These are phyloP conservation scores for Gremmenia infestans DNA, from an alignment of 2,329 filamentous ascomycete genomes.

Conservation along the genomic window DNA sequence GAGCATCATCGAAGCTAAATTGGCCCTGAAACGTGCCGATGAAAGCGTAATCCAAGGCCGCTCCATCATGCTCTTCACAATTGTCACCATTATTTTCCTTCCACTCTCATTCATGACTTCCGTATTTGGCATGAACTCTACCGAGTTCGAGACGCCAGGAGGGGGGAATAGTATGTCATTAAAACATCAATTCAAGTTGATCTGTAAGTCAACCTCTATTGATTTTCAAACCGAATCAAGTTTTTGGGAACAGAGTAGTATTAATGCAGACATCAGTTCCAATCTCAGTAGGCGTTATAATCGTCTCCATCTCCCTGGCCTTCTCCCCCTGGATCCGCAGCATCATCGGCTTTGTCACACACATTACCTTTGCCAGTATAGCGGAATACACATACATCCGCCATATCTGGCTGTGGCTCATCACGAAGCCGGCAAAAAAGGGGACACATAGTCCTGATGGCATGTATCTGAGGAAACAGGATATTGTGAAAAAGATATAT, in stretches of 20 bases:
- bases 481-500: background rate
- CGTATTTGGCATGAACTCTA: constrained; percentile 17
- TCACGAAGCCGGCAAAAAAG: background rate
- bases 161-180: constrained; percentile 9
- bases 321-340: constrained; percentile 9
- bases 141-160: constrained; percentile 3
- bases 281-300: constrained; percentile 8
- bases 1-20: constrained; percentile 39
- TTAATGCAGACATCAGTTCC: constrained; percentile 1
- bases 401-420: background rate
- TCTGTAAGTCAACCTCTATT: constrained; percentile 2
- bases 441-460: background rate
- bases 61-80: constrained; percentile 19
- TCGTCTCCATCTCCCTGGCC: constrained; percentile 7
- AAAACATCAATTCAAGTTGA: constrained; percentile 7
- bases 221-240: too few relatives aligned
- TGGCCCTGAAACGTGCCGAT: constrained; percentile 35
- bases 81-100: constrained; percentile 18
- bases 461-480: background rate
- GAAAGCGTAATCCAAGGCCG: constrained; percentile 38
- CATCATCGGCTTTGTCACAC: constrained; percentile 2
- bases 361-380: background rate
- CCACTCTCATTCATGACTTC: constrained; percentile 19
- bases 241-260: too few relatives aligned
- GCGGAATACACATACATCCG: constrained; percentile 3